Base-by-base conservation (phyloP, 805 yeast genomes). In the Starmerella gropengiesseri region DNA sequence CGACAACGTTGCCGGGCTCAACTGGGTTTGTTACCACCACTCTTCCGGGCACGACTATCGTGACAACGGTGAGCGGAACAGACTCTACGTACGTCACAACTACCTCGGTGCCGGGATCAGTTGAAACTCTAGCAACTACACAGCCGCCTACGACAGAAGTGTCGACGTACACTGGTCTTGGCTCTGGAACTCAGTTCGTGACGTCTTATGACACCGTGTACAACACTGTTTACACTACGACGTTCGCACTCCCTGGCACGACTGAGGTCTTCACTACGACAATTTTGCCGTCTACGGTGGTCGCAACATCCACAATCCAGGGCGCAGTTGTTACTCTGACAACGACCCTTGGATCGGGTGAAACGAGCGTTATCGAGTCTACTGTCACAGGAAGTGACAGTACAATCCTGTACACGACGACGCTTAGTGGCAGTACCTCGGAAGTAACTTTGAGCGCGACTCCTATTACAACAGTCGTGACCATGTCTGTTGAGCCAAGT, bases 371-470 rank as follows among this genome's bases (percentile, higher is more conserved):
- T 3, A 31, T 20, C 5, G 20, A 17, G 19, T 26, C 46, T 2
- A 43, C 45, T 5, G 19, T 47, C n/a, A 33, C 48, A 5, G 49
- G 50, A 28, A 6, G 37, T 14, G 48, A 31, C 13, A 22, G 45
- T 8, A 40, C 50, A 1, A 17, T 37, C 3, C 14, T 36, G 6
- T 29, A 5, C 31, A 47, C 50, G 2, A 28, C 31, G 3, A 40
- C 40, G 2, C 11, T 37, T 5, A 23, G 34, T 22, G 46, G 46
- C 9, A 26, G 34, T 2, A 42, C 44, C 1, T 8, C 21, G n/a
- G 34, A 41, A 2, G 3, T 17, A 17, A 47, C 48, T 2, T 17
- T 30, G 1, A 37, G 46, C 1, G 23, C 31, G 16, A 25, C 17
- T 7, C 44, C 43, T 6, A 4, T 33, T 19, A 46, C 49, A 7